Base-by-base conservation (phyloP, 1,139 yeast species). In the Geotrichum bryndzae region DNA sequence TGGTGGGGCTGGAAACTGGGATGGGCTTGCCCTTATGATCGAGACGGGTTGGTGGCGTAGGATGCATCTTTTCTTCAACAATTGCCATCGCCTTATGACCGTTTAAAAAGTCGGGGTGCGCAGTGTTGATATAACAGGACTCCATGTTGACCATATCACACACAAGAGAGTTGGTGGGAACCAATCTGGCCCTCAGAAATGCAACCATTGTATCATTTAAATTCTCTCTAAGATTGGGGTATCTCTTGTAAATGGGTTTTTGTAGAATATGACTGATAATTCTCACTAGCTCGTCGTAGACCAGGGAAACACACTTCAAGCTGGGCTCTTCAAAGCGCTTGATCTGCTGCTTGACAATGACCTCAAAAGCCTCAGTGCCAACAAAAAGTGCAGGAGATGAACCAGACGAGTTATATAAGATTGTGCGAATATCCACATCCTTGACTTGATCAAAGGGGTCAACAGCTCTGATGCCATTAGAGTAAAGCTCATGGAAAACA, bases 401-500 rank as follows among this genome's bases (percentile, higher is more conserved):
- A 72, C 99, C 99, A 13, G 97, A 88, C 54, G 97, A 90, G 74
- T 94, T 94, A 79, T 94, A 96, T 55, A 79, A 69, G 61, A 94
- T 92, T n/a, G 99, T 94, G 76, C 99, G 86, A 69, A 95, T 95
- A 74, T 94, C 99, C 45, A 90, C 88, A 74, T 94, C 99, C 78
- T 91, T 92, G 71, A 94, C 92, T 75, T 92, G 96, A 73, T 94
- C 99, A 75, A 90, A 95, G 62, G 99, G 99, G 74, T 95, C 99
- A 64, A 94, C 80, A 0, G 98, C 90, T 72, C 85, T 85, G 64
- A 94, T 84, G 76, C 99, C 99, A 73, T 90, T 91, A 73, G 92
- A 87, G 80, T 86, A 94, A 64, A 94, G 88, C 78, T 94, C 99
- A 74, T 94, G 99, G 80, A 94, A 94, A 35, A 94, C 99, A 80